These are phyloP conservation scores for Podila minutissima DNA, from an alignment of 192 early-diverging fungal genomes.

Conservation along the genomic window DNA sequence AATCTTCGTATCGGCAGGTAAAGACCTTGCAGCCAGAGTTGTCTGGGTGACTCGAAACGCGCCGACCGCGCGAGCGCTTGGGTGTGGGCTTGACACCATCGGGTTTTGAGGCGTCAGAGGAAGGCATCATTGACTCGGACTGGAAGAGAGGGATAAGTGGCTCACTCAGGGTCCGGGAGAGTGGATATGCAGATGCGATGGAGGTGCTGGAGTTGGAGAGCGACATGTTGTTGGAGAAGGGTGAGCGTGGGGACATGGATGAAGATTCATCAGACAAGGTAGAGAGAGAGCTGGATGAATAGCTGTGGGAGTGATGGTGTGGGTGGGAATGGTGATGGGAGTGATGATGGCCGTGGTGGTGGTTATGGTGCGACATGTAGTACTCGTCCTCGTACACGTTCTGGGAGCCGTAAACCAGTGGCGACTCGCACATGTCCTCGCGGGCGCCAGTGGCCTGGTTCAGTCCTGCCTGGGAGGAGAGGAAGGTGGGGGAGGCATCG, in stretches of 20 bases:
- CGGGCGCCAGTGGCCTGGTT: constrained; percentile 3
- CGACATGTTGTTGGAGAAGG: constrained; percentile 14
- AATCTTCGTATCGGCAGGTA: constrained; percentile 59
- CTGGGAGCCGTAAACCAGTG: constrained; percentile 32
- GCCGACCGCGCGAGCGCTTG: constrained; percentile 60
- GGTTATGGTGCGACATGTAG: constrained; percentile 6
- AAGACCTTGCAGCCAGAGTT: constrained; percentile 64
- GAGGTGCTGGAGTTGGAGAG: constrained; percentile 20
- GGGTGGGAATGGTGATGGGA: constrained; percentile 3
- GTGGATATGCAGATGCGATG: constrained; percentile 12
- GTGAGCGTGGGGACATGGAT: constrained; percentile 38
- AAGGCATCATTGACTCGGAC: constrained; percentile 10
- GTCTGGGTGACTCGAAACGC: constrained; percentile 54
- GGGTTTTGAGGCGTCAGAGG: not conserved
- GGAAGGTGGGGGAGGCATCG: not conserved
- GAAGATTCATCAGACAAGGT: constrained; percentile 19
- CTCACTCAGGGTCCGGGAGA: constrained; percentile 35
- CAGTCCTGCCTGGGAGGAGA: constrained; percentile 11
- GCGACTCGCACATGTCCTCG: constrained; percentile 31
- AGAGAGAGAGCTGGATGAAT: constrained; percentile 37
- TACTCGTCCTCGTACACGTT: constrained; percentile 20
- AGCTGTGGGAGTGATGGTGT: constrained; percentile 34
- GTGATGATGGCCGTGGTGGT: not conserved
- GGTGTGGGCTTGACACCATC: constrained; percentile 21
- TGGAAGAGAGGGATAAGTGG: constrained; percentile 17